Evolutionary conservation across 2,329 filamentous ascomycete genomes (phyloP).

Genomic region (Mariannaea sp.): DNA sequence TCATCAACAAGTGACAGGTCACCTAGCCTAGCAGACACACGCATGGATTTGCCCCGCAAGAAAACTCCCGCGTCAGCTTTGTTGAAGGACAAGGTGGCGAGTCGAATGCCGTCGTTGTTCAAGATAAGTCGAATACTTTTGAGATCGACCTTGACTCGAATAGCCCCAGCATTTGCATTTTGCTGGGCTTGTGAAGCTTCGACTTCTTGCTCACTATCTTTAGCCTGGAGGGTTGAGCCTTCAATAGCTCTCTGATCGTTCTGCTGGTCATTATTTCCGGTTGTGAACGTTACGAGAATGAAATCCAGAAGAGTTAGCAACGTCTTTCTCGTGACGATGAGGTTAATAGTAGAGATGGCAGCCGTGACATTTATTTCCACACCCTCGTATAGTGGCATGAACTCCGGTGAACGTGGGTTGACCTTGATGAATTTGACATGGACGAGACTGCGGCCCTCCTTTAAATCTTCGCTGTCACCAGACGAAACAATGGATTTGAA

Average conservation of each 20-base stretch:
- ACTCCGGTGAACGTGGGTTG: constrained; percentile 89
- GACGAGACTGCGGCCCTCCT: constrained; percentile 80
- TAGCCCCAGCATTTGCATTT: constrained; percentile 65
- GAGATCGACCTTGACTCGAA: constrained; percentile 90
- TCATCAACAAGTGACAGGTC: constrained; percentile 91
- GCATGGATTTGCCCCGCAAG: constrained; percentile 83
- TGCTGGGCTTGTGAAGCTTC: constrained; percentile 41
- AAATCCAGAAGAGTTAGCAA: constrained; percentile 93
- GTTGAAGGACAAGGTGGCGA: constrained; percentile 90
- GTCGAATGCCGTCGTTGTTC: constrained; percentile 94
- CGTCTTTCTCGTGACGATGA: constrained; percentile 92
- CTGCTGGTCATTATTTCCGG: constrained; percentile 54
- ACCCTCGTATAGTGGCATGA: constrained; percentile 87
- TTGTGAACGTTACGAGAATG: constrained; percentile 87
- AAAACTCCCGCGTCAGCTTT: constrained; percentile 92
- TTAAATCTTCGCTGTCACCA: constrained; percentile 70
- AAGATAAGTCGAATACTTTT: constrained; percentile 93
- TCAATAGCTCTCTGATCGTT: constrained; percentile 44
- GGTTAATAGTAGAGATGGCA: constrained; percentile 90
- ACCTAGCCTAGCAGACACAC: constrained; percentile 83
- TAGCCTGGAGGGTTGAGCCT: constrained; percentile 43
- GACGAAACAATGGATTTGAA: constrained; percentile 99
- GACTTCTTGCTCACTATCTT: constrained; percentile 46
- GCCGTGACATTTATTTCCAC: constrained; percentile 93
- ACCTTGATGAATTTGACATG: constrained; percentile 88